Evolutionary conservation across 129 eudicot genomes (phyloP), one percentile per base, ranked within the genome.

Genomic region (Smallanthus sonchifolius): DNA sequence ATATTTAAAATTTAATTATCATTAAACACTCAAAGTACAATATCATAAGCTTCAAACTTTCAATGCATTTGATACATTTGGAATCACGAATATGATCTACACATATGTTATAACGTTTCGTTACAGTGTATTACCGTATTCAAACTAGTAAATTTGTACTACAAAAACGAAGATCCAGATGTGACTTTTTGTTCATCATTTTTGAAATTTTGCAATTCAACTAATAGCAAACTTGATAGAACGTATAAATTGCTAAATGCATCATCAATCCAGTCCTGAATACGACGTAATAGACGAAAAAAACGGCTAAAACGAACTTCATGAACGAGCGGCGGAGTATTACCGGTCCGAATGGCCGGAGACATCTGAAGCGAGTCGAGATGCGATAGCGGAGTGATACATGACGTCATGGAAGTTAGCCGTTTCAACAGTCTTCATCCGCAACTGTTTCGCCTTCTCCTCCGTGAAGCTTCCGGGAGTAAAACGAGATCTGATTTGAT

Each of bases 371-470:
- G 91, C 91, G 13, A 86, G 85, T 9, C 85, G 75, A 59, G 90
- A 83, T 8, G 90, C 87, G 28, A 86, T 86, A 4, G 90, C 90
- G 6, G 85, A 86, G 60, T 86, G 87, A 39, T 86, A 86, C 90
- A 86, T 86, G 39, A 70, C 73, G 54, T 80, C 86, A 43, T 86
- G 87, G 66, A 69, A 80, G 40, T 80, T 67, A 34, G 49, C 77
- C 28, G 47, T 72, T 44, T 80, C 90, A 2, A 11, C 67, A 1
- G 85, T 77, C 85, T 83, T 86, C 77, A 80, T 69, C 32, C 90
- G 78, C 61, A 83, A 32, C 77, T 77, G 77, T 36, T 75, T 83
- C 28, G 87, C 90, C 35, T 83, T 86, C 65, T 86, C 90, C 66
- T 86, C 87, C 40, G 85, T 86, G 57, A 86, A 86, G 38, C 87